phyloP scores from a whole-genome alignment of 129 eudicot genomes.

The Tagetes patula region DNA sequence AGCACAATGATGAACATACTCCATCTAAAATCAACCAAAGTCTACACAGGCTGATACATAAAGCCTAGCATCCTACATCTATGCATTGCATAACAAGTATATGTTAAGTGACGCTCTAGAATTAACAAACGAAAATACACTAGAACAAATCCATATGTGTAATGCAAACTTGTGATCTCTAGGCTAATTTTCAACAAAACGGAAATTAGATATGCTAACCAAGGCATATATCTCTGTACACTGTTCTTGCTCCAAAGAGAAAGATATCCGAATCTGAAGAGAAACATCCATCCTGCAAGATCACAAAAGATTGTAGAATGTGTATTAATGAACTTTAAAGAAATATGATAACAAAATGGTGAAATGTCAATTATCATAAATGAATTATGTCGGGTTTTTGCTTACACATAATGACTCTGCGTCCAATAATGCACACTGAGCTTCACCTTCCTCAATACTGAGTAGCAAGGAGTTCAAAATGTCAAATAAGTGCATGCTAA shows the following conservation, averaged over 20 bases:
- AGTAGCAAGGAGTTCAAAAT: slow-evolving; percentile 21
- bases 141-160: too few species aligned
- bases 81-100: too few species aligned
- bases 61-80: background rate
- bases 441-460: slow-evolving; percentile 99
- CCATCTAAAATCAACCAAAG: background rate
- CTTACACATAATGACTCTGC: slow-evolving; percentile 92
- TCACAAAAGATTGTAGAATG: background rate
- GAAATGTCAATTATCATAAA: slow-evolving; percentile 9
- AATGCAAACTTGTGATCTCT: background rate
- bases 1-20: slow-evolving; percentile 16
- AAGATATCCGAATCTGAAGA: slow-evolving; percentile 90
- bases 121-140: background rate
- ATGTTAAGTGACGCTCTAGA: background rate
- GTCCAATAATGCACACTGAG: slow-evolving; percentile 90
- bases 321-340: background rate
- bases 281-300: slow-evolving; percentile 93
- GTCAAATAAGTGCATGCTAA: slow-evolving; percentile 16
- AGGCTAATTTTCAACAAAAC: background rate
- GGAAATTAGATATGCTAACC: slow-evolving; percentile 46
- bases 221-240: slow-evolving; percentile 90
- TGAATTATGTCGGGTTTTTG: slow-evolving; percentile 7
- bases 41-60: background rate
- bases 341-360: slow-evolving; percentile 14
- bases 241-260: slow-evolving; percentile 97